These are phyloP conservation scores for cucumber (Cucumis sativus) DNA, from an alignment of 306 rosid species.

Conservation along the genomic window DNA sequence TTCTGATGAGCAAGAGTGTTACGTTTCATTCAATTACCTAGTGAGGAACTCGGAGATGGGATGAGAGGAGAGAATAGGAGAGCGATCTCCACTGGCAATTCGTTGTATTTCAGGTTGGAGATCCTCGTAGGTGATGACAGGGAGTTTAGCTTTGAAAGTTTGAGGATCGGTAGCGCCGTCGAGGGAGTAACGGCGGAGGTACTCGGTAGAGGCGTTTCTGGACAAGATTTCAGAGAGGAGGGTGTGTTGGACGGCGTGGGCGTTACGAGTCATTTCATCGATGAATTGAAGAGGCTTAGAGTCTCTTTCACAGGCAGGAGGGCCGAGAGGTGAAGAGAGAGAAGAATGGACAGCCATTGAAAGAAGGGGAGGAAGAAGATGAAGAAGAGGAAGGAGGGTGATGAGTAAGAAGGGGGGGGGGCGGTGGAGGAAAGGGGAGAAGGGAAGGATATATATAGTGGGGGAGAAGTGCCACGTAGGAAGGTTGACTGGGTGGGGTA, in stretches of 20 bases:
- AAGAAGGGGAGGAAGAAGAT: background rate
- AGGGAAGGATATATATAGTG: slow-evolving; percentile 10
- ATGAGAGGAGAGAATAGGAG: slow-evolving; percentile 41
- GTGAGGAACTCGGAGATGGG: slow-evolving; percentile 52
- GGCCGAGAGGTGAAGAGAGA: slow-evolving; percentile 32
- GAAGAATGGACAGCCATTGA: slow-evolving; percentile 38
- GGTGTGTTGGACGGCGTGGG: slow-evolving; percentile 31
- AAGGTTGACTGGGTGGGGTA: slow-evolving; percentile 11
- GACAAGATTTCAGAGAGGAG: slow-evolving; percentile 26
- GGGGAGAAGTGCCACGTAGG: slow-evolving; percentile 17
- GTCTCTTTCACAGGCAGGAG: slow-evolving; percentile 37
- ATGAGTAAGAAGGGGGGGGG: background rate
- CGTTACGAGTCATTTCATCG: slow-evolving; percentile 37
- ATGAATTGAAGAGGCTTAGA: slow-evolving; percentile 41
- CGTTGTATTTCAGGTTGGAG: slow-evolving; percentile 46
- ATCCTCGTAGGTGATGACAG: slow-evolving; percentile 40
- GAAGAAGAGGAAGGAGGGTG: background rate
- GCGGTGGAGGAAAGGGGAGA: background rate
- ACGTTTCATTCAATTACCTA: slow-evolving; percentile 10
- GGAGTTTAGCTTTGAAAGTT: slow-evolving; percentile 21
- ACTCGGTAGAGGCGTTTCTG: slow-evolving; percentile 39
- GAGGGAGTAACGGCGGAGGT: slow-evolving; percentile 28
- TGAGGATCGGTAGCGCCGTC: slow-evolving; percentile 32
- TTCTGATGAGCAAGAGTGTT: too few relatives aligned
- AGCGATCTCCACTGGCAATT: slow-evolving; percentile 44